Evolutionary conservation across 352 stramenopile genomes (phyloP).

Genomic region (Globisporangium splendens): DNA sequence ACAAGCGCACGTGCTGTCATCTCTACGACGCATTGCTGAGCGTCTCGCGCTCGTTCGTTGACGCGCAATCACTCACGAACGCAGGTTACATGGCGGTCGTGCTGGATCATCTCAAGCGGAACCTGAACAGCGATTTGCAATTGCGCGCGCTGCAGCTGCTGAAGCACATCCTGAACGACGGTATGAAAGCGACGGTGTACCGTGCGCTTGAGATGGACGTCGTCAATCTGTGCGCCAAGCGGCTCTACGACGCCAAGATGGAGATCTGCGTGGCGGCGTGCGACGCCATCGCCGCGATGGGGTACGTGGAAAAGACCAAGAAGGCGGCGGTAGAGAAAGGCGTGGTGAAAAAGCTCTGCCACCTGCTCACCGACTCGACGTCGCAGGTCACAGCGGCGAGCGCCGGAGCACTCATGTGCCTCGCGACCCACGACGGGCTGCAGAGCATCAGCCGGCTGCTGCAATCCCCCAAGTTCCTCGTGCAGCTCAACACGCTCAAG

Average conservation of each 20-base stretch:
- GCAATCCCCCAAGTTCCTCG: constrained; percentile 44
- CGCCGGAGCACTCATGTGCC: constrained; percentile 59
- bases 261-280: constrained; percentile 49
- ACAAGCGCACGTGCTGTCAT: constrained; percentile 27
- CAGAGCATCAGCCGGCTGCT: constrained; percentile 56
- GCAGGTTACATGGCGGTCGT: constrained; percentile 47
- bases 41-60: constrained; percentile 37
- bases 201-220: constrained; percentile 51
- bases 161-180: constrained; percentile 67
- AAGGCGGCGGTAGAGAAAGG: constrained; percentile 49
- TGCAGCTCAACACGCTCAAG: constrained; percentile 70
- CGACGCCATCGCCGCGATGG: constrained; percentile 47
- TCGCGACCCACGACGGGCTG: constrained; percentile 58
- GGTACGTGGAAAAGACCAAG: constrained; percentile 57
- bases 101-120: constrained; percentile 46
- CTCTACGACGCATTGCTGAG: constrained; percentile 54
- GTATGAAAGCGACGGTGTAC: constrained; percentile 38
- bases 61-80: constrained; percentile 43
- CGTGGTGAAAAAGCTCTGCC: constrained; percentile 53
- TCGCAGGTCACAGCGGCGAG: constrained; percentile 52
- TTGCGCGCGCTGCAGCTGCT: constrained; percentile 55
- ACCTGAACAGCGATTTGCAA: constrained; percentile 24
- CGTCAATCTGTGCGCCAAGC: constrained; percentile 37
- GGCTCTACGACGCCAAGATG: constrained; percentile 34
- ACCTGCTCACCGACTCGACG: constrained; percentile 45